phyloP scores from a whole-genome alignment of 441 rosid species.

The Pelargonium citronellum region DNA sequence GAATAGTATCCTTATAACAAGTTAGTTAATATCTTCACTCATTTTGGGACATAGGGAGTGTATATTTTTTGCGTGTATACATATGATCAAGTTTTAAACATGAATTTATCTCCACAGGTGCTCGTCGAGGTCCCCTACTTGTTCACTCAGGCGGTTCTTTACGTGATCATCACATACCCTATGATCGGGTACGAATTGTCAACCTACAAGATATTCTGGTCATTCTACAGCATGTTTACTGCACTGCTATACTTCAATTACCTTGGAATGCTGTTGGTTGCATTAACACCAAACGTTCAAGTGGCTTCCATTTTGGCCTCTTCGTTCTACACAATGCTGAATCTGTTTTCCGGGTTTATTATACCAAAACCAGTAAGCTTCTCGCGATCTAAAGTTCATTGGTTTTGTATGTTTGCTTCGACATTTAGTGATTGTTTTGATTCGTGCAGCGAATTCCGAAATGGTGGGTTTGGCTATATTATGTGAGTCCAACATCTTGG shows the following conservation, averaged over 20 bases:
- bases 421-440: not conserved
- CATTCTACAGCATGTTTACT: conserved; percentile 36
- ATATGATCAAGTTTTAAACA: not conserved
- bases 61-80: conserved; percentile 2
- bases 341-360: conserved; percentile 39
- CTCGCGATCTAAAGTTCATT: not conserved
- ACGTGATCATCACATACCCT: conserved; percentile 36
- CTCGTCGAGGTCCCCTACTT: conserved; percentile 41
- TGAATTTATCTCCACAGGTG: conserved; percentile 26
- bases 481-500: conserved; percentile 61
- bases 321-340: conserved; percentile 27
- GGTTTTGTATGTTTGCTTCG: not conserved
- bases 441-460: conserved; percentile 47
- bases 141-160: conserved; percentile 28
- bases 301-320: conserved; percentile 35
- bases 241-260: conserved; percentile 42
- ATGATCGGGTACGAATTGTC: conserved; percentile 38
- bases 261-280: conserved; percentile 49
- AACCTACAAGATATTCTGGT: conserved; percentile 39
- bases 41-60: too few relatives aligned
- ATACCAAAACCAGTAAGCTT: conserved; percentile 43
- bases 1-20: too few relatives aligned
- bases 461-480: conserved; percentile 70
- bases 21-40: too few relatives aligned
- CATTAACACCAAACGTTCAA: conserved; percentile 40